A percentile compares a stretch with the other conserved stretches of the same genome.
These are phyloP conservation scores for Tieghemiomyces parasiticus DNA, from an alignment of 192 early-diverging fungal species.

Conservation along the genomic window DNA sequence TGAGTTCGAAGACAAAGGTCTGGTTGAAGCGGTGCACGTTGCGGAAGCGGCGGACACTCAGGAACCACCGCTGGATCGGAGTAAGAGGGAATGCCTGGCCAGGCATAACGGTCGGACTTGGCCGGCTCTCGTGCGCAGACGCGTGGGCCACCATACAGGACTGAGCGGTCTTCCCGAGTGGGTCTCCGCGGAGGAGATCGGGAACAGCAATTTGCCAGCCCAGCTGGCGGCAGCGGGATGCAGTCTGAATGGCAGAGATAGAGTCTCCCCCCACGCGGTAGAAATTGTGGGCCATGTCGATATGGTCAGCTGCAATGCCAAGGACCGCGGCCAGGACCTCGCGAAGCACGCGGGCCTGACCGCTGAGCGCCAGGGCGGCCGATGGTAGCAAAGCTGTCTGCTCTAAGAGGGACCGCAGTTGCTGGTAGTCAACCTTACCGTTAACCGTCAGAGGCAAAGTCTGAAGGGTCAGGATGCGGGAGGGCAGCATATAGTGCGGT, in stretches of 20 bases:
- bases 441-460: background rate
- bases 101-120: too few species aligned
- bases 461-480: background rate
- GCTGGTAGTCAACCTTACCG: background rate
- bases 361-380: background rate
- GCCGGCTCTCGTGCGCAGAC: too few species aligned
- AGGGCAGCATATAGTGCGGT: slow-evolving; percentile 48
- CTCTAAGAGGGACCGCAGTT: background rate
- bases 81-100: too few species aligned
- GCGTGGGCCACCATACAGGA: background rate
- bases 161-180: too few species aligned
- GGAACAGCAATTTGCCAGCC: background rate
- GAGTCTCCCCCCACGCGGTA: background rate
- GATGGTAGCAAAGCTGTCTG: too few species aligned
- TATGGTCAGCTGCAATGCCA: background rate
- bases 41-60: too few species aligned
- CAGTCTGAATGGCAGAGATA: background rate
- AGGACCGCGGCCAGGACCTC: background rate
- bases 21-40: too few species aligned
- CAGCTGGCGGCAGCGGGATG: background rate
- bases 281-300: background rate
- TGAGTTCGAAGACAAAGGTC: too few species aligned
- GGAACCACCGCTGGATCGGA: too few species aligned
- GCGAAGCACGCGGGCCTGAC: background rate
- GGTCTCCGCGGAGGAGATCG: background rate